Evolutionary conservation across 352 stramenopile species (phyloP).

Genomic region (Paralagenidium karlingii): DNA sequence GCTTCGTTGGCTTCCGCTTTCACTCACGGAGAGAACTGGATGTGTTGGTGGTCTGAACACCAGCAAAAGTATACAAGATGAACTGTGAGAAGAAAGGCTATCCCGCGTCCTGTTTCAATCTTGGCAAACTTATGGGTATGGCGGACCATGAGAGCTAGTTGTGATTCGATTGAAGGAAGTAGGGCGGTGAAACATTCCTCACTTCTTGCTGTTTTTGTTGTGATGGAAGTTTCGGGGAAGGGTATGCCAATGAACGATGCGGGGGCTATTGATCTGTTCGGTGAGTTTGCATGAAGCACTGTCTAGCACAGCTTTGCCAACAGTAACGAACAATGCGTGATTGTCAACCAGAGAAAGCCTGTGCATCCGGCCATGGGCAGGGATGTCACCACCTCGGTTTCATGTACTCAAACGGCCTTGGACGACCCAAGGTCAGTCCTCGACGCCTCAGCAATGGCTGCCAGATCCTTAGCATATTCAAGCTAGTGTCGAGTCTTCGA

Average conservation of each 20-base stretch:
- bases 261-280: conserved; percentile 58
- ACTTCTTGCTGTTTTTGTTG: no score
- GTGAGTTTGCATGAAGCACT: conserved; percentile 13
- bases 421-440: conserved; percentile 41
- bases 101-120: conserved; percentile 77
- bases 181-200: no score
- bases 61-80: conserved; percentile 67
- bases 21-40: background rate
- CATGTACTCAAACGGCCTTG: conserved; percentile 63
- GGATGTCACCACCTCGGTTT: conserved; percentile 79
- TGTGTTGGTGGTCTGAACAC: background rate
- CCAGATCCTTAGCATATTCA: no score
- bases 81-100: conserved; percentile 79
- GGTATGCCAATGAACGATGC: conserved; percentile 52
- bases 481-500: no score
- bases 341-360: conserved; percentile 47
- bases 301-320: background rate
- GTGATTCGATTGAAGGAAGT: no score
- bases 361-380: conserved; percentile 49
- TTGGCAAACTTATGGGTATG: conserved; percentile 67
- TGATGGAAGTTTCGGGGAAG: conserved; percentile 54
- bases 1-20: background rate
- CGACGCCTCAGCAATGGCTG: background rate
- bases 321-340: no score
- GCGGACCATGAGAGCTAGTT: no score